Evolutionary conservation across 2,329 filamentous ascomycete genomes (phyloP).

Genomic region (Fusarium austroafricanum): DNA sequence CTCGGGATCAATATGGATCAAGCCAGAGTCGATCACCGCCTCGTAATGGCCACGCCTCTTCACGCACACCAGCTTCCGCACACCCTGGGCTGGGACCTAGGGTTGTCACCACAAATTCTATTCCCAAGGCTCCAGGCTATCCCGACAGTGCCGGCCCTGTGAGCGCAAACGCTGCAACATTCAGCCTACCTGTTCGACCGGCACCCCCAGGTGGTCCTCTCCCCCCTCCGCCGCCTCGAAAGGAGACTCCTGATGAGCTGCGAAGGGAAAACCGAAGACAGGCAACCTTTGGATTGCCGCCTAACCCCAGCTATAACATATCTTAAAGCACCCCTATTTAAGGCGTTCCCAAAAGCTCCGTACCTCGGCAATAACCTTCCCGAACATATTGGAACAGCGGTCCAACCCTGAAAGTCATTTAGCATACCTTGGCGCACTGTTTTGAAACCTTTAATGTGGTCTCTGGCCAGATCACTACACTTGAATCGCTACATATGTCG

Average conservation of each 20-base stretch:
- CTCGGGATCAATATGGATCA: slow-evolving; percentile 61
- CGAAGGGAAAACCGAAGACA: slow-evolving; percentile 65
- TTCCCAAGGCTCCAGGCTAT: slow-evolving; percentile 59
- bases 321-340: slow-evolving; percentile 33
- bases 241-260: slow-evolving; percentile 65
- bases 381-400: slow-evolving; percentile 36
- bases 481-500: slow-evolving; percentile 41
- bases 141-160: slow-evolving; percentile 54
- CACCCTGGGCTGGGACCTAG: slow-evolving; percentile 67
- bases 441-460: slow-evolving; percentile 43
- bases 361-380: slow-evolving; percentile 21
- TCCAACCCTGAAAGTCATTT: slow-evolving; percentile 41
- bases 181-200: slow-evolving; percentile 73
- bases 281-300: slow-evolving; percentile 63
- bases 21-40: slow-evolving; percentile 63
- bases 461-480: slow-evolving; percentile 39
- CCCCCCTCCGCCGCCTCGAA: slow-evolving; percentile 70
- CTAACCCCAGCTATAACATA: slow-evolving; percentile 55
- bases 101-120: slow-evolving; percentile 63
- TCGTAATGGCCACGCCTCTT: slow-evolving; percentile 59
- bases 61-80: slow-evolving; percentile 54
- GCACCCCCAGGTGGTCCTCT: slow-evolving; percentile 69
- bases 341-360: slow-evolving; percentile 27
- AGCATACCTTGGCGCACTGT: slow-evolving; percentile 52
- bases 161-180: slow-evolving; percentile 62